Base-by-base conservation (phyloP, 2,329 filamentous ascomycete species). In the Diplocarpon rosae region DNA sequence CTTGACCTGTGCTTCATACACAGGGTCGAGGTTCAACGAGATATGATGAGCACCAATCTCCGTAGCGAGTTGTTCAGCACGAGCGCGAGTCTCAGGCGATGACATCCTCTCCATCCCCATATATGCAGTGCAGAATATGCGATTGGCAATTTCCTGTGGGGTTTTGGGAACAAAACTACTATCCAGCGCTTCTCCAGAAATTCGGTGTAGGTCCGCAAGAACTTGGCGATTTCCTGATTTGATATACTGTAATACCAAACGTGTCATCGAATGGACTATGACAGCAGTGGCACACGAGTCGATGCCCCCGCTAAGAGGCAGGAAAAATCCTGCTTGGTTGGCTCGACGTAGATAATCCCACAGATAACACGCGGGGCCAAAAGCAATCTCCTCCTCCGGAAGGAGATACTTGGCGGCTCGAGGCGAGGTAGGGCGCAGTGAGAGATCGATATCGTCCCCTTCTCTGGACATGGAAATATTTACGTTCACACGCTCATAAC, bases 11-110 rank as follows among this genome's bases (percentile, higher is more conserved):
- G 48, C 49, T n/a, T 48, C 32, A 17, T 43, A 39, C 3, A 52
- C 45, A 5, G 29, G 34, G 33, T 56, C 54, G 14, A 55, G 51
- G n/a, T 87, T 76, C 36, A 87, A 67, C 56, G 89, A 75, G 3
- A 76, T 69, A 58, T 92, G 86, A 56, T 87, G 80, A 13, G 75
- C 69, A 2, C 84, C 85, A 42, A 90, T 86, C 4, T 67, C 69
- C 3, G 67, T 57, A 4, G 72, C 61, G 0, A 90, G 69, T 0
- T 73, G 68, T 56, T 74, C 73, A 1, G 85, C 81, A 24, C 85
- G 69, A 37, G 71, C 67, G 9, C 84, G 67, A 8, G 55, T 59
- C 51, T 86, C 81, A 34, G 67, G 65, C 17, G 73, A 78, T 3
- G 45, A 46, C 7, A 10, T 20, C 17, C 37, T 31, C 47, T 43